Percentiles rank a stretch among this genome's conserved stretches.
Evolutionary conservation across 805 yeast genomes (phyloP).

Genomic region (Ogataea polymorpha): DNA sequence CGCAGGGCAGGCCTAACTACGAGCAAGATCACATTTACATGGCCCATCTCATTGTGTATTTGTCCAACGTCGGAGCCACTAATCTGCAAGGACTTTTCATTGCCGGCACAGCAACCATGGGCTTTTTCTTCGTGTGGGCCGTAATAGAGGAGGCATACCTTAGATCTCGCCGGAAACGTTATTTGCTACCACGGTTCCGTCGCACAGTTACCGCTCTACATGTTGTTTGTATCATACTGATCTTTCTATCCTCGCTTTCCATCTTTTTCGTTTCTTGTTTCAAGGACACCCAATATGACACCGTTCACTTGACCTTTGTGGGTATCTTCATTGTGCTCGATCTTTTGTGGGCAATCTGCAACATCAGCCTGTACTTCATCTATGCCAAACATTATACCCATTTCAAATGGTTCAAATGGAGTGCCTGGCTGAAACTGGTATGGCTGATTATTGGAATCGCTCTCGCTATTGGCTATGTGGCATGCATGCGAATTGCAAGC

Average conservation of each 20-base stretch:
- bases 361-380: constrained; percentile 42
- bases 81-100: constrained; percentile 82
- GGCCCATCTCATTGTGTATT: constrained; percentile 47
- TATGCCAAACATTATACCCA: constrained; percentile 24
- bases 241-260: constrained; percentile 53
- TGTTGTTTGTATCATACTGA: constrained; percentile 21
- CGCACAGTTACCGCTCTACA: constrained; percentile 22
- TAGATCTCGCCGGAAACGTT: constrained; percentile 47
- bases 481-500: constrained; percentile 21
- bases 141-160: constrained; percentile 60
- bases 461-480: constrained; percentile 69
- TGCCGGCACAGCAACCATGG: constrained; percentile 73
- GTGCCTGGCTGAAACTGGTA: constrained; percentile 49
- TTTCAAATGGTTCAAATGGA: constrained; percentile 34
- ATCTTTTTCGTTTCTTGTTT: constrained; percentile 72
- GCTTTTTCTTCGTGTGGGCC: constrained; percentile 65
- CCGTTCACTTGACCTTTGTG: constrained; percentile 66
- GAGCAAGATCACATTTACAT: constrained; percentile 48
- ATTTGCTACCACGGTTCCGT: constrained; percentile 45
- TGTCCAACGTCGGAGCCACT: constrained; percentile 88
- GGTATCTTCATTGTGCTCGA: constrained; percentile 66
- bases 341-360: constrained; percentile 49
- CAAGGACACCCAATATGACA: constrained; percentile 55
- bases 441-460: constrained; percentile 70
- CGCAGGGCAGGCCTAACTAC: constrained; percentile 74